phyloP scores from a whole-genome alignment of 2,329 filamentous ascomycete species.

The Venturia oleaginea region DNA sequence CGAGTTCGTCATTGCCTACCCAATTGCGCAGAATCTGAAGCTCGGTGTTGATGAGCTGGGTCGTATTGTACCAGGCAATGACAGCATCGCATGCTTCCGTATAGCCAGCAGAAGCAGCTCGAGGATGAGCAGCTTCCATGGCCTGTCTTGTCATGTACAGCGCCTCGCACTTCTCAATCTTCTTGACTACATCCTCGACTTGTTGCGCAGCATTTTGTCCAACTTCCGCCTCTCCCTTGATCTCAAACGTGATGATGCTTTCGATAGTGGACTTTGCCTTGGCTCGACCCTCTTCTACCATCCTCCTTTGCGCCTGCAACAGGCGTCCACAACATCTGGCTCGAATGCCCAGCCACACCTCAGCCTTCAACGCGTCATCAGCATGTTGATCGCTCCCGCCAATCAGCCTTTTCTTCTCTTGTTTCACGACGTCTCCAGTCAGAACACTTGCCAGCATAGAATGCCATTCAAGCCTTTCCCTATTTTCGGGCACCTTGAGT shows the following conservation, averaged over 20 bases:
- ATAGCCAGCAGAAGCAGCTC: slow-evolving; percentile 68
- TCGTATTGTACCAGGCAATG: slow-evolving; percentile 94
- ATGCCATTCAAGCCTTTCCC: slow-evolving; percentile 93
- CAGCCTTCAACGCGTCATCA: slow-evolving; percentile 56
- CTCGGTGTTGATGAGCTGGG: slow-evolving; percentile 90
- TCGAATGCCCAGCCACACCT: slow-evolving; percentile 80
- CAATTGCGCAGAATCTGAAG: slow-evolving; percentile 84
- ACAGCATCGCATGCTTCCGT: slow-evolving; percentile 78
- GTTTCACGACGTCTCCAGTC: slow-evolving; percentile 91
- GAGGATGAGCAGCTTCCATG: slow-evolving; percentile 64
- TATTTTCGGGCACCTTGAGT: slow-evolving; percentile 74
- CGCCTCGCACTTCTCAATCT: slow-evolving; percentile 81
- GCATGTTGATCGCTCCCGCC: slow-evolving; percentile 68
- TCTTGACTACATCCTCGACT: slow-evolving; percentile 78
- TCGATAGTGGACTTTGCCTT: slow-evolving; percentile 69
- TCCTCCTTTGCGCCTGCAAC: slow-evolving; percentile 71
- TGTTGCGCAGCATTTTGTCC: slow-evolving; percentile 83
- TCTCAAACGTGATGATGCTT: slow-evolving; percentile 84
- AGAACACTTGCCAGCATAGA: slow-evolving; percentile 93
- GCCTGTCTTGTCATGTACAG: slow-evolving; percentile 74
- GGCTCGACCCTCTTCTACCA: slow-evolving; percentile 76
- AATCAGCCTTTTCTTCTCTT: slow-evolving; percentile 93
- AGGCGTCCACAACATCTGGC: slow-evolving; percentile 78
- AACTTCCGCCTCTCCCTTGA: slow-evolving; percentile 85
- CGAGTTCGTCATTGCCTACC: slow-evolving; percentile 93